Evolutionary conservation across 108 stramenopile species (phyloP), one percentile per base, ranked within the genome.

Genomic region (Nitzschia sp.): DNA sequence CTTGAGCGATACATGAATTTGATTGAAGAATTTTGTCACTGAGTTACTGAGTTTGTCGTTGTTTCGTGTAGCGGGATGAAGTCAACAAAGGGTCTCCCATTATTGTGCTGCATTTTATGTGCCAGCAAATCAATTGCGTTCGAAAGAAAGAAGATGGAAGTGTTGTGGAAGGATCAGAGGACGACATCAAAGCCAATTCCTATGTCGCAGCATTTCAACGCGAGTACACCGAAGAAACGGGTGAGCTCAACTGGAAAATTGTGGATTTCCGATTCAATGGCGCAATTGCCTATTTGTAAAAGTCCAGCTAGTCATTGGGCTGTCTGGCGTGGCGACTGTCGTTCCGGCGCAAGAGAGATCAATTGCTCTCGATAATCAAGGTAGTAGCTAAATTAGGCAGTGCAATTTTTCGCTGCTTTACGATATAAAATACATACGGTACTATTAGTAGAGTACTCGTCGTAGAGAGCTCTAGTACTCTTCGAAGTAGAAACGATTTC

Each of bases 51-150:
- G 17, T 58, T 17, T 48, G 58, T 46, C 8, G 16, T 45, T 45
- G 0, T 57, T 32, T 45, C 30, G 16, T 69, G 45, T 59, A 75
- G 65, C 81, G 69, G 11, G 87, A 94, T 73, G 85, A 76, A 45
- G 88, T 95, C 15, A 81, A 98, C 36, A 91, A 83, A 29, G 96
- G 96, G 27, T 86, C 92, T 21, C 96, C 96, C 8, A 90, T 98
- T 31, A 90, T 98, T 48, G 58, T 96, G 21, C 60, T 97, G 17
- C 95, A 96, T 79, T 97, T 96, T 76, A 96, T 98, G 96, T 91
- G 91, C 53, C 99, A 99, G 79, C 98, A 98, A 85, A 97, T 99
- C 70, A 96, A 99, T 84, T 99, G 99, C 70, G 92, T 98, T 19
- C 68, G 90, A 45, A 96, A 97, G 75, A 93, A 94, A 63, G 70